Evolutionary conservation across 176 grass and related monocot species (phyloP).

Genomic region (Rhynchospora pubera): DNA sequence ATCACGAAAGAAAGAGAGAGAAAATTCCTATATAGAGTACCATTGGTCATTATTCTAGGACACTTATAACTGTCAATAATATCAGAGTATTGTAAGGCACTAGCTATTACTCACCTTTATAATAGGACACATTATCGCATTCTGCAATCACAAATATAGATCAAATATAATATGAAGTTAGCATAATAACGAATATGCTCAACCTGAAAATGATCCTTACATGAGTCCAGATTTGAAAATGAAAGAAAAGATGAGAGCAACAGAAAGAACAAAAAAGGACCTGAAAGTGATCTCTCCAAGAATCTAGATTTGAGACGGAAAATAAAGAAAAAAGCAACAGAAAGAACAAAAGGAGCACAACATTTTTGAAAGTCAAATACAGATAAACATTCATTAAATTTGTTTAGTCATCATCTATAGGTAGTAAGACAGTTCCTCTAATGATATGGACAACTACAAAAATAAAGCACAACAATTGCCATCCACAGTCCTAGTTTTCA

Average conservation of each 20-base stretch:
- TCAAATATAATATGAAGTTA: background rate
- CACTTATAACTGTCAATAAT: background rate
- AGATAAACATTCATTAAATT: background rate
- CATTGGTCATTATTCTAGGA: background rate
- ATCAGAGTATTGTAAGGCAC: background rate
- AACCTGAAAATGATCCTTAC: background rate
- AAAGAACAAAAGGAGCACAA: background rate
- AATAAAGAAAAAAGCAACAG: background rate
- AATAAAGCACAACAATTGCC: background rate
- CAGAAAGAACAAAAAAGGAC: background rate
- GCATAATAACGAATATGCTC: background rate
- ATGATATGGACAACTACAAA: background rate
- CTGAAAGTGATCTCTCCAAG: background rate
- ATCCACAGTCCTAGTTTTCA: background rate
- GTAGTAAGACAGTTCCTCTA: background rate
- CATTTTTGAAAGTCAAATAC: conserved; percentile 16
- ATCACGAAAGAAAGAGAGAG: background rate
- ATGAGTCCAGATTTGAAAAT: background rate
- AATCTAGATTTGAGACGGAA: background rate
- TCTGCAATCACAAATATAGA: background rate
- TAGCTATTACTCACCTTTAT: no score
- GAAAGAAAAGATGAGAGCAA: background rate
- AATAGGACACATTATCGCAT: background rate
- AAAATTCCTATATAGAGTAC: background rate
- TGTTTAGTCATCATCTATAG: background rate